Evolutionary conservation across 306 rosid genomes (phyloP), one percentile per base, ranked within the genome.

Genomic region (Potentilla sterilis): DNA sequence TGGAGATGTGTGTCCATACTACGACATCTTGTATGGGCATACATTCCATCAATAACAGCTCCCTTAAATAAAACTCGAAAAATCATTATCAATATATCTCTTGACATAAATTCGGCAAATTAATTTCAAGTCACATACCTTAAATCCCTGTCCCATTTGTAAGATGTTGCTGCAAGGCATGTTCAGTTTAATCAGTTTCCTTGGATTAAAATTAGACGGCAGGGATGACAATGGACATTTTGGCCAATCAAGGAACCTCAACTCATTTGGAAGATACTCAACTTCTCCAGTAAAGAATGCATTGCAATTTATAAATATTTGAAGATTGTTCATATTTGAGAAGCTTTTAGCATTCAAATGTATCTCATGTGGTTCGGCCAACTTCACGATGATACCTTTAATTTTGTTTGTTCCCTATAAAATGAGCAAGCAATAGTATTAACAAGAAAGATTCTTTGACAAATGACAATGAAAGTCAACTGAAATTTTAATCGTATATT

Each of bases 231-330:
- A 74, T 18, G 85, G 82, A 79, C 79, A 83, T 48, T 64, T 68
- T 42, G 42, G 54, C 87, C 89, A 86, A 28, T 76, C 75, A 55
- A 86, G 83, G 51, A 85, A 24, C 62, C 79, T 82, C 68, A 86
- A 80, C 76, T 71, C 46, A 18, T 82, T 64, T 14, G 89, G 77
- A 19, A 86, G 79, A 75, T 80, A 67, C 7, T 70, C 64, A 2
- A 81, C 83, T 7, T 37, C 68, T 70, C 54, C 72, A 28, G 75
- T 74, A 44, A 86, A 67, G 16, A 35, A 64, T 62, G 65, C 85
- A 37, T 44, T 9, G 12, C 14, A 9, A 10, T 44, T 44, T 48
- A 75, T 40, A 9, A 84, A 69, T 37, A 84, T 37, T 75, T 69
- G 75, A 0, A 87, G 86, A 24, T 65, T 51, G 4, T 28, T 57